phyloP scores from a whole-genome alignment of 495 filamentous ascomycete genomes.

The Tuber melanosporum region DNA sequence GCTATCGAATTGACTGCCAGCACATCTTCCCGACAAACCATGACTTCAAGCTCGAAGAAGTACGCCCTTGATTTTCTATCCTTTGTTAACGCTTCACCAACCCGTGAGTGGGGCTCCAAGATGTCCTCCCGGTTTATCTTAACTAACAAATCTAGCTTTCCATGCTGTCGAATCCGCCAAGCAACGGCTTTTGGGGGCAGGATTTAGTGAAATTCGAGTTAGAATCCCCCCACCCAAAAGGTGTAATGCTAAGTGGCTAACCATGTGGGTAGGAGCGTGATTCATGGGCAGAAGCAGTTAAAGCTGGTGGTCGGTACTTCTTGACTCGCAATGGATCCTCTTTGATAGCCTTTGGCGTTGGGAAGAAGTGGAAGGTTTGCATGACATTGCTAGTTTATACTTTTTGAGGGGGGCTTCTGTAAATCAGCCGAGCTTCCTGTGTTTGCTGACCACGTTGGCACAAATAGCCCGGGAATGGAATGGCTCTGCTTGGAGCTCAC shows the following conservation, averaged over 20 bases:
- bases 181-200: conserved; percentile 65
- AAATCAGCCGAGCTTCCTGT: not conserved
- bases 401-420: not conserved
- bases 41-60: conserved; percentile 56
- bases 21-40: conserved; percentile 42
- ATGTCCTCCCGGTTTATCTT: not conserved
- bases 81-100: conserved; percentile 91
- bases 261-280: conserved; percentile 63
- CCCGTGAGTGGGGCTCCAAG: conserved; percentile 56
- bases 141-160: conserved; percentile 59
- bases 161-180: conserved; percentile 82
- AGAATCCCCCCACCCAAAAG: conserved; percentile 11
- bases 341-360: conserved; percentile 89
- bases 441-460: not conserved
- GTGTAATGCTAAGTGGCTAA: not conserved
- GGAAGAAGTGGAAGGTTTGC: conserved; percentile 72
- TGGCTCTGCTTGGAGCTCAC: conserved; percentile 93
- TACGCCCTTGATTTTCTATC: conserved; percentile 77
- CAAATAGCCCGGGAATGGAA: conserved; percentile 71
- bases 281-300: conserved; percentile 71
- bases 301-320: conserved; percentile 90
- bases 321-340: conserved; percentile 91
- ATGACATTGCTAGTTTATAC: not conserved
- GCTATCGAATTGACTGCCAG: not conserved
- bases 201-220: conserved; percentile 77